A percentile compares a stretch with the other conserved stretches of the same genome.
Evolutionary conservation across 257 asterid species (phyloP).

Genomic region (Fraxinus quadrangulata): DNA sequence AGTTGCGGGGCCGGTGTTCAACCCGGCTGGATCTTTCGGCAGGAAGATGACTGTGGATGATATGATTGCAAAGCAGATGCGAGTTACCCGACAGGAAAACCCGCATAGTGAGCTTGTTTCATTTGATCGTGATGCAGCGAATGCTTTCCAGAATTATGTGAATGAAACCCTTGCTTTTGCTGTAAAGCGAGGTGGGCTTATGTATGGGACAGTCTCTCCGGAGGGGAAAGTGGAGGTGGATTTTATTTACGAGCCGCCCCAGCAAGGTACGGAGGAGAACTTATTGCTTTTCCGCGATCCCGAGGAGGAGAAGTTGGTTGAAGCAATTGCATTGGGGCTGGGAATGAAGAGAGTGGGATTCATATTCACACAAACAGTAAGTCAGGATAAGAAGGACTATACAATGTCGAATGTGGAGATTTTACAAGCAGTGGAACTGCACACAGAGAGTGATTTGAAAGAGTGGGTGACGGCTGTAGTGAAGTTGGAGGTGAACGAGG

Average conservation of each 20-base stretch:
- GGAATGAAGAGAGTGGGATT: slow-evolving; percentile 88
- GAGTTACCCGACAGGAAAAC: slow-evolving; percentile 77
- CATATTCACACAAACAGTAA: slow-evolving; percentile 80
- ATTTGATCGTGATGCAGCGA: slow-evolving; percentile 90
- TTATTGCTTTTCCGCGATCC: slow-evolving; percentile 68
- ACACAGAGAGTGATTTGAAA: slow-evolving; percentile 73
- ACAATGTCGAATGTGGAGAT: slow-evolving; percentile 76
- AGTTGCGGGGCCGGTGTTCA: slow-evolving; percentile 67
- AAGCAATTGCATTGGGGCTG: slow-evolving; percentile 80
- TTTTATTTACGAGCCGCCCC: slow-evolving; percentile 92
- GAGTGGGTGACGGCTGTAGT: slow-evolving; percentile 97
- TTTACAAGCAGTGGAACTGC: slow-evolving; percentile 86
- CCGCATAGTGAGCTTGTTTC: slow-evolving; percentile 93
- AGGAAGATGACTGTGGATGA: slow-evolving; percentile 98
- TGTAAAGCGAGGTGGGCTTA: slow-evolving; percentile 88
- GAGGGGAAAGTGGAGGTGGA: slow-evolving; percentile 84
- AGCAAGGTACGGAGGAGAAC: slow-evolving; percentile 74
- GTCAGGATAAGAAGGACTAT: slow-evolving; percentile 87
- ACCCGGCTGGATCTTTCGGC: slow-evolving; percentile 88
- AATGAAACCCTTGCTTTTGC: slow-evolving; percentile 84
- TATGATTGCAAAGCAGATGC: slow-evolving; percentile 93
- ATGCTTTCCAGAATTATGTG: slow-evolving; percentile 87
- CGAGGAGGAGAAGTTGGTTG: slow-evolving; percentile 74
- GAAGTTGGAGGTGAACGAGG: slow-evolving; percentile 86
- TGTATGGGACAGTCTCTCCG: slow-evolving; percentile 85